Conservation (phyloP, 352 stramenopile genomes). For the Detonula confervacea region DNA sequence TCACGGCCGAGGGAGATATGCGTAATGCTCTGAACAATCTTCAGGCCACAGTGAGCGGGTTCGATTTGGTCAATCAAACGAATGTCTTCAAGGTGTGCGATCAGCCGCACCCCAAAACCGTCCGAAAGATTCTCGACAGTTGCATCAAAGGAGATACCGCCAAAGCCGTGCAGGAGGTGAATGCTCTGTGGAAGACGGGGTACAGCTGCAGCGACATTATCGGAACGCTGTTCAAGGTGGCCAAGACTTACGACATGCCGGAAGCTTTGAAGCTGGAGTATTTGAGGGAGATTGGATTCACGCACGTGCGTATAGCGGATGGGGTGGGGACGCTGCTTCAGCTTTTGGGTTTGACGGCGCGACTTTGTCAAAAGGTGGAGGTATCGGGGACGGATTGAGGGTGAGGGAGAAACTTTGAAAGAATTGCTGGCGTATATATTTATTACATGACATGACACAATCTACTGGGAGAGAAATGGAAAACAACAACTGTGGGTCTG, state of each 20-base stretch:
- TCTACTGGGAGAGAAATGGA: no score
- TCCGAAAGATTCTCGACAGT: slow-evolving; percentile 89
- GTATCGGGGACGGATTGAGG: no score
- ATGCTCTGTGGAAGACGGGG: slow-evolving; percentile 83
- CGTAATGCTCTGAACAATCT: slow-evolving; percentile 98
- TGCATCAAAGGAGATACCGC: slow-evolving; percentile 90
- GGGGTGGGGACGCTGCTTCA: slow-evolving; percentile 91
- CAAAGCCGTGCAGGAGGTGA: slow-evolving; percentile 86
- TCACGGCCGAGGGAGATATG: slow-evolving; percentile 99
- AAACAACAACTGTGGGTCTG: no score
- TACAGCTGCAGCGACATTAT: slow-evolving; percentile 98
- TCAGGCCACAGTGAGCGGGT: slow-evolving; percentile 95
- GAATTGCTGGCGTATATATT: no score
- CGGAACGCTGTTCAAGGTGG: slow-evolving; percentile 96
- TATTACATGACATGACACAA: no score
- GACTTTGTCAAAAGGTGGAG: no score
- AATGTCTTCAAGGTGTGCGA: slow-evolving; percentile 94
- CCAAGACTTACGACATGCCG: slow-evolving; percentile 90
- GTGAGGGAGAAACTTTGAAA: no score
- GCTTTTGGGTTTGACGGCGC: no score
- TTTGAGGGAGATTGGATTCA: slow-evolving; percentile 90
- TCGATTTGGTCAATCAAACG: slow-evolving; percentile 93
- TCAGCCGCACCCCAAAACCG: slow-evolving; percentile 92
- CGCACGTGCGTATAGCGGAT: slow-evolving; percentile 95
- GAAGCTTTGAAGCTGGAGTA: slow-evolving; percentile 90